Conservation (phyloP, 2,329 filamentous ascomycete genomes). For the Rhexocercosporidium sp. region DNA sequence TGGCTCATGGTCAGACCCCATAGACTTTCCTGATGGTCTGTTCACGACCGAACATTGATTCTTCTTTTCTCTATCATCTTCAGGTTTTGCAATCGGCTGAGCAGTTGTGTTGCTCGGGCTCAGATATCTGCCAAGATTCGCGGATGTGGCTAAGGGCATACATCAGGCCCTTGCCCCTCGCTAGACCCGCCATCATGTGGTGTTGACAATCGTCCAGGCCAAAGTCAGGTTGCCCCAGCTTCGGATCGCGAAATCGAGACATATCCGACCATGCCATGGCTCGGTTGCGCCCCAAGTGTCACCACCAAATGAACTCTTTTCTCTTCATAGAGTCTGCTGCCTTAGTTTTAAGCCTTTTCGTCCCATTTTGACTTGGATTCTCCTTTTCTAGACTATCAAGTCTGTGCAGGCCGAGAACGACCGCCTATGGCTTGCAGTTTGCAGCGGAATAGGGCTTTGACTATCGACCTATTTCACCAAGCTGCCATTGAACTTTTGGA, state of each 20-base stretch:
- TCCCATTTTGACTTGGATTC: neutral
- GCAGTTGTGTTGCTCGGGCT: neutral
- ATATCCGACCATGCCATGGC: neutral
- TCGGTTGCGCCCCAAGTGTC: neutral
- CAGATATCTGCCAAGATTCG: neutral
- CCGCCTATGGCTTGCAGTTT: neutral
- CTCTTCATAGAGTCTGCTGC: neutral
- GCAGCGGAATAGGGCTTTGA: neutral
- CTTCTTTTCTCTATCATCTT: neutral
- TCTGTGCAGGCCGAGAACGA: neutral
- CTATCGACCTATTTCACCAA: neutral
- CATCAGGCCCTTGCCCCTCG: neutral
- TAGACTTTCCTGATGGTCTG: neutral
- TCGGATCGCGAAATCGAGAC: neutral
- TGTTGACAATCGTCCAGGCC: conserved; percentile 5
- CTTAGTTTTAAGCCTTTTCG: neutral
- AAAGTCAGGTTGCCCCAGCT: neutral
- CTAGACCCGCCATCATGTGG: neutral
- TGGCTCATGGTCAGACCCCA: neutral
- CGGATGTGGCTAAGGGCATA: neutral
- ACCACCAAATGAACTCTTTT: conserved; percentile 3
- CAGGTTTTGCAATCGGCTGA: neutral
- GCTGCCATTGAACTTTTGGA: neutral
- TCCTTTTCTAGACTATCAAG: neutral
- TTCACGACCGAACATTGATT: neutral